Base-by-base conservation (phyloP, 495 filamentous ascomycete genomes). In the Talaromyces liani region DNA sequence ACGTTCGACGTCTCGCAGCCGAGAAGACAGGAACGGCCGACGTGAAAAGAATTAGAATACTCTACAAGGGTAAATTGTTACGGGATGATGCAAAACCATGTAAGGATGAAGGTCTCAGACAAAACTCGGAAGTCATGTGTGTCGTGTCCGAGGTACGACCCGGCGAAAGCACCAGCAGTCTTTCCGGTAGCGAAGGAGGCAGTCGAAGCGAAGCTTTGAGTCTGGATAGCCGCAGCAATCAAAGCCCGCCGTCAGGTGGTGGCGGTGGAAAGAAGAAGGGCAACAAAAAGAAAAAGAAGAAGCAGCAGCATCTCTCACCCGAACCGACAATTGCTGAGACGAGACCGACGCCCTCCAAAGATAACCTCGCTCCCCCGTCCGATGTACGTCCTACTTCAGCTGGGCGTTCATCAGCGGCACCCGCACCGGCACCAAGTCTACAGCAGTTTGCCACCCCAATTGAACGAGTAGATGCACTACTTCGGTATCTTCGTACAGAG, bases 1-100 rank as follows among this genome's bases (percentile, higher is more conserved):
- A 88, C 60, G 77, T 96, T 36, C 79, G 87, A 27, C 77, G 84
- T 34, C 82, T 83, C 6, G 89, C 87, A 9, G 87, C 85, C 22
- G 75, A 85, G 61, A 79, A 88, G 62, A 80, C 88, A 66, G 82
- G 83, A 27, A 77, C 89, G 14, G 74, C 79, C 6, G 81, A 87
- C 63, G 79, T 84, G n/a, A 78, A 83, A 51, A 73, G 82, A 7
- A 74, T 97, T 65, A 88, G 87, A 67, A 72, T 97, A 70, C 81
- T 92, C 56, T 95, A 93, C 80, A 93, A 93, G 72, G 92, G 92
- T 9, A 86, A 85, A 63, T 80, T 87, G 18, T 73, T 97, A 45
- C 88, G 87, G 69, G 85, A 92, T 64, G 81, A 87, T 66, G 66
- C 77, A 7, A 73, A 76, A n/a, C 82, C 84, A 4, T 87, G 90